A percentile compares a stretch with the other conserved stretches of the same genome.
Evolutionary conservation across 805 yeast genomes (phyloP).

Genomic region (Starmera amethionina): DNA sequence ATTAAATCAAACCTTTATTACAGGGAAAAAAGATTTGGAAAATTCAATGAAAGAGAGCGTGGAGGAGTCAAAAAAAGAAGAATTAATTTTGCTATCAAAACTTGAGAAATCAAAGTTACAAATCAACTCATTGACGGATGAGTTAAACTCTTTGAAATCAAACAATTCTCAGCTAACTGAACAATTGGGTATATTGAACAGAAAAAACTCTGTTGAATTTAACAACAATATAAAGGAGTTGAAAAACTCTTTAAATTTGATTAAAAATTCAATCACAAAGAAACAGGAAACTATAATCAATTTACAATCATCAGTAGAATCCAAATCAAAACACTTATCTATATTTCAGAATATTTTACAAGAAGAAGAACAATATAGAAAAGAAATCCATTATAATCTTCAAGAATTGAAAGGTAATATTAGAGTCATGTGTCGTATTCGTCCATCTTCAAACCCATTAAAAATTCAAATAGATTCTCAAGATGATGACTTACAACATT

Average conservation of each 20-base stretch:
- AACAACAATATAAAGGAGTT: slow-evolving; percentile 4
- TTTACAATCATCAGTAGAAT: slow-evolving; percentile 10
- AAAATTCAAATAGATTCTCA: slow-evolving; percentile 21
- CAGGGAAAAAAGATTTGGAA: slow-evolving; percentile 15
- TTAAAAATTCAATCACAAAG: slow-evolving; percentile 7
- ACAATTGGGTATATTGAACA: background rate
- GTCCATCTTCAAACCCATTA: slow-evolving; percentile 39
- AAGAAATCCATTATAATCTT: slow-evolving; percentile 58
- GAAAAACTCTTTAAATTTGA: slow-evolving; percentile 8
- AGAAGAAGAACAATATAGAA: slow-evolving; percentile 44
- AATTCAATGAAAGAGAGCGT: slow-evolving; percentile 15
- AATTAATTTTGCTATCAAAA: too few species aligned
- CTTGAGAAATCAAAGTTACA: too few species aligned
- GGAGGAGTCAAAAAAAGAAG: slow-evolving; percentile 3
- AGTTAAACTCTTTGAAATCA: too few species aligned
- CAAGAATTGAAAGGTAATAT: slow-evolving; percentile 91
- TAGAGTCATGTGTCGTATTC: slow-evolving; percentile 78
- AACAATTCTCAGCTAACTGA: background rate
- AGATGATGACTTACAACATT: slow-evolving; percentile 17
- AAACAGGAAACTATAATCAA: slow-evolving; percentile 10
- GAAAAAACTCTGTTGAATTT: background rate
- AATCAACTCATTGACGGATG: too few species aligned
- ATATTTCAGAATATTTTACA: slow-evolving; percentile 28
- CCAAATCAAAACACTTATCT: background rate
- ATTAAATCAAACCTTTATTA: slow-evolving; percentile 14